Base-by-base conservation (phyloP, 108 stramenopile genomes). In the Nitzschia sp. region DNA sequence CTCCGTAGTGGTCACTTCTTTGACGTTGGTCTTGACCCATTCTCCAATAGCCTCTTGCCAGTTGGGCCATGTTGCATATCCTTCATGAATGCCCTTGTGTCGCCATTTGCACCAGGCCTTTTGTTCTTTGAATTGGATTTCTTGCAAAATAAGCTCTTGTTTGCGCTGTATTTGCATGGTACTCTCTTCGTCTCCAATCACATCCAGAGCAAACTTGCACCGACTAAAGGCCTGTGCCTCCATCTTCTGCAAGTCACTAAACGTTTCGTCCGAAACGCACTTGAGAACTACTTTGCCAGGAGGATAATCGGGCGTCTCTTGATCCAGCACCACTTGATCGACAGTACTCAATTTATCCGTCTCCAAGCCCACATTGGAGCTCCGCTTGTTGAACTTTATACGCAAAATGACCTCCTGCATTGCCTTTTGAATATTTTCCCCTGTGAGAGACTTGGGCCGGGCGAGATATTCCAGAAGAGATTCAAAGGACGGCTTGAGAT, bases 1-100 rank as follows among this genome's bases (percentile, higher is more conserved):
- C 18, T 13, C 28, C 13, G 35, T 3, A 2, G 51, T 29, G 4
- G 51, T 34, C 36, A 42, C 46, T 15, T 1, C 63, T 31, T 3
- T 19, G 13, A 21, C 24, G 34, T 66, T 71, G 0, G 28, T 34
- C 35, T 56, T 31, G 11, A 60, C 51, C 77, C 74, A 80, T 59
- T 74, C 33, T 35, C 56, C 24, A 8, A 75, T 63, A 27, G 66
- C 55, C 11, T 62, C 65, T 1, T 51, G 28, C 86, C 86, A 87
- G 1, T 31, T 33, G 3, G 86, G 77, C 86, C 86, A 87, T 0
- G 64, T 25, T 1, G 79, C 56, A 54, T 74, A 66, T 28, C 86
- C 85, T 36, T 72, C 73, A 60, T 87, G 71, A 61, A 87, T 80
- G 5, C 77, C 74, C 30, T 72, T 71, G 70, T 54, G 74, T 54